Evolutionary conservation across 768 basidiomycete species (phyloP), one percentile per base, ranked within the genome.

Genomic region (Cyclocybe aegerita): DNA sequence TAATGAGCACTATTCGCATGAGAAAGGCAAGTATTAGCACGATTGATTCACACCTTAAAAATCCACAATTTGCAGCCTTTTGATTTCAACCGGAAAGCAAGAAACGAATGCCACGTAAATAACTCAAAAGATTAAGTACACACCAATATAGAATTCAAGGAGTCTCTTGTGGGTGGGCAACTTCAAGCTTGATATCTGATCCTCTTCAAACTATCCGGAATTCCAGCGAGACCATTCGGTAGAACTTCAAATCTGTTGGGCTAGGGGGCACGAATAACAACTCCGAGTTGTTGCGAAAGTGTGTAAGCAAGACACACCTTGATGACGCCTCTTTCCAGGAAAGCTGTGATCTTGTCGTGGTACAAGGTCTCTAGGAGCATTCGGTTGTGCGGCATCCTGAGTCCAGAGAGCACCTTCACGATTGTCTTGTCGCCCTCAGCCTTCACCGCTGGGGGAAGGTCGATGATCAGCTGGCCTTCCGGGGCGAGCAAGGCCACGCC

Each of bases 151-250:
- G n/a, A n/a, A n/a, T n/a, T n/a, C n/a, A n/a, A n/a, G n/a, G n/a
- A n/a, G n/a, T n/a, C 34, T 62, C 63, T 15, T 56, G 50, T 9
- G 62, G 60, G 31, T 56, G 71, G 54, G 59, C 65, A 41, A 78
- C 66, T 79, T 78, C 29, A 66, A 62, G 1, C 71, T 74, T 41
- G 73, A 74, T 33, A 76, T 69, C 56, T 66, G 60, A 81, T 54
- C 43, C 70, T 65, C 62, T 67, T 66, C 40, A 81, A 59, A 29
- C 73, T 79, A 14, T 67, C 62, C 32, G 60, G 60, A 54, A 80
- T 70, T 4, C 71, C 79, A 12, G 58, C 65, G 15, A 80, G 62
- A 12, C 79, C 79, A 11, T 68, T 66, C 2, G 70, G 63, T 12
- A 80, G 38, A 12, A 71, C 55, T 43, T 78, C 76, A 2, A 77